Conservation (phyloP, 2,329 filamentous ascomycete genomes). For the Ophiostoma himal-ulmi region DNA sequence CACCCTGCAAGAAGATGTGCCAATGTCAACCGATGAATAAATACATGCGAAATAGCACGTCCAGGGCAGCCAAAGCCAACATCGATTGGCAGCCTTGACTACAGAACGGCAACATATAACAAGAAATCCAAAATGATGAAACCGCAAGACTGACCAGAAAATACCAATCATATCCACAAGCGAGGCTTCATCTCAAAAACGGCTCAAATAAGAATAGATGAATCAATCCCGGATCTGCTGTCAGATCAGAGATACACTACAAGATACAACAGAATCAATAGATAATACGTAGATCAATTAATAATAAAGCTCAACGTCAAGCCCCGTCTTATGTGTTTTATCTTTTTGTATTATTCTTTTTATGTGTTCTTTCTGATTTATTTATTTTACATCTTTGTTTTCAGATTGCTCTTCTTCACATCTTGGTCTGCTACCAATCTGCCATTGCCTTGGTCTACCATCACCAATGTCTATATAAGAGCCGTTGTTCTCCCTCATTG, state of each 20-base stretch:
- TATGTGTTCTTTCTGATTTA: background rate
- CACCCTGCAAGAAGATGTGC: constrained; percentile 1
- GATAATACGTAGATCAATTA: background rate
- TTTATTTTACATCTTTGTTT: background rate
- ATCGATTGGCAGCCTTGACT: too few species aligned
- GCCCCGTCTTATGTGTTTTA: background rate
- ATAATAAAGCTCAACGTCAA: background rate
- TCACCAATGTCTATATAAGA: background rate
- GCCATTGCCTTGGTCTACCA: background rate
- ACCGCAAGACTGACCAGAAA: too few species aligned
- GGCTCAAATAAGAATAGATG: background rate
- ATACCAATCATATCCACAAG: background rate
- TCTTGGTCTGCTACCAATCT: background rate
- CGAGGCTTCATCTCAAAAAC: constrained; percentile 1
- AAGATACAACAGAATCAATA: background rate
- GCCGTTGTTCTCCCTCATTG: background rate
- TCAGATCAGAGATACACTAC: constrained; percentile 8
- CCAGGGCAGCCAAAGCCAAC: too few species aligned
- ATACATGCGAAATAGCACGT: too few species aligned
- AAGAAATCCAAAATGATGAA: too few species aligned
- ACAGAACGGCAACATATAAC: too few species aligned
- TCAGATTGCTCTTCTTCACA: background rate
- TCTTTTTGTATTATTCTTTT: background rate
- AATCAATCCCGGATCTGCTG: background rate
- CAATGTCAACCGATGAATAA: too few species aligned